phyloP scores from a whole-genome alignment of 352 stramenopile genomes.

The Phytophthora podocarpi region DNA sequence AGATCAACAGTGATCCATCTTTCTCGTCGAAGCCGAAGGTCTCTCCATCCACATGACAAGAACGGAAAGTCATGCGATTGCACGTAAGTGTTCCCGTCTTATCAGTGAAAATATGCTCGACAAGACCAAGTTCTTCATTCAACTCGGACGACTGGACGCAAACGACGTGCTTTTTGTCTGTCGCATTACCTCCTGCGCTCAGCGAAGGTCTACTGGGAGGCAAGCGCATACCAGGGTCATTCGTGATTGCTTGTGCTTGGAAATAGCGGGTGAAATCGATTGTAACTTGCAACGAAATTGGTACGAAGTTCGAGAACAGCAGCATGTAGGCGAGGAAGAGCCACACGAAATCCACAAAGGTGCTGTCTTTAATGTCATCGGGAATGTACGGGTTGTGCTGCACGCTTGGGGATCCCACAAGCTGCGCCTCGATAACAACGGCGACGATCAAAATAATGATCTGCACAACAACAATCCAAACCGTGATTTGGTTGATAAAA shows the following conservation, averaged over 20 bases:
- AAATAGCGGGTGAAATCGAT: slow-evolving; percentile 88
- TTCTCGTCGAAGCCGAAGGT: slow-evolving; percentile 49
- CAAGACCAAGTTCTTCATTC: slow-evolving; percentile 92
- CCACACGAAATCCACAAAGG: slow-evolving; percentile 47
- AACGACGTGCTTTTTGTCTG: slow-evolving; percentile 55
- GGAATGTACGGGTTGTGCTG: slow-evolving; percentile 52
- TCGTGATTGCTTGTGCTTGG: slow-evolving; percentile 73
- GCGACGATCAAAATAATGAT: slow-evolving; percentile 56
- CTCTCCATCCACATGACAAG: slow-evolving; percentile 89
- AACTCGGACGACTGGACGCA: slow-evolving; percentile 86
- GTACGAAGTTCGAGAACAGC: slow-evolving; percentile 93
- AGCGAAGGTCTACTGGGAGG: slow-evolving; percentile 12
- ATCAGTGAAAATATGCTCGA: slow-evolving; percentile 97
- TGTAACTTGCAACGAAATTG: slow-evolving; percentile 91
- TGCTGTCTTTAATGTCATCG: slow-evolving; percentile 39
- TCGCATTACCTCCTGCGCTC: neutral
- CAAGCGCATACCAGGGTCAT: slow-evolving; percentile 75
- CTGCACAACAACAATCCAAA: slow-evolving; percentile 79
- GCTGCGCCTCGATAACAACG: slow-evolving; percentile 48
- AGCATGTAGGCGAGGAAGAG: slow-evolving; percentile 88
- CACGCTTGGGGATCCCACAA: slow-evolving; percentile 35
- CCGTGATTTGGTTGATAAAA: slow-evolving; percentile 84
- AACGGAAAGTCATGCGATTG: slow-evolving; percentile 95
- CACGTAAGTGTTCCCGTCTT: slow-evolving; percentile 94
- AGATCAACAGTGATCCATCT: slow-evolving; percentile 28